phyloP scores from a whole-genome alignment of 169 alveolate species.

The Plasmodium coatneyi region DNA sequence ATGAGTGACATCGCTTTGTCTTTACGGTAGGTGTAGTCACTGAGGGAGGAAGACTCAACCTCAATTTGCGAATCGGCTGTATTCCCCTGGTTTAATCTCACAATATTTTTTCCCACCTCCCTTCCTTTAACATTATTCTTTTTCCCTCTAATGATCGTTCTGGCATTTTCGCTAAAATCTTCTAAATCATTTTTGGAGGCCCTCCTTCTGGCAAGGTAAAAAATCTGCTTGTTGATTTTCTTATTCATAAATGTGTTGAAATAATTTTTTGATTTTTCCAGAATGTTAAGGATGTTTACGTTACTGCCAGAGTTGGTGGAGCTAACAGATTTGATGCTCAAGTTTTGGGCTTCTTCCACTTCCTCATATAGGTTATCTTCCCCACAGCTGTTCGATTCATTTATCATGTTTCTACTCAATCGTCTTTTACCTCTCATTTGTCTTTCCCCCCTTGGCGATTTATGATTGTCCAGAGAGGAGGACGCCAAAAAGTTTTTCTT shows the following conservation, averaged over 20 bases:
- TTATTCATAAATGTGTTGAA: slow-evolving; percentile 49
- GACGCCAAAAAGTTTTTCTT: background rate
- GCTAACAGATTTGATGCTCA: slow-evolving; percentile 30
- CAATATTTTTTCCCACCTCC: background rate
- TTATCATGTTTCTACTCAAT: background rate
- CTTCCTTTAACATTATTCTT: background rate
- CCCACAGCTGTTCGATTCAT: background rate
- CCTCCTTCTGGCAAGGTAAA: slow-evolving; percentile 29
- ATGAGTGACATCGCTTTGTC: background rate
- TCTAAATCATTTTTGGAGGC: slow-evolving; percentile 5
- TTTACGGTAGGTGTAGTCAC: slow-evolving; percentile 9
- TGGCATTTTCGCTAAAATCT: slow-evolving; percentile 16
- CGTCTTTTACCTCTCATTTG: background rate
- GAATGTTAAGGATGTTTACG: slow-evolving; percentile 35
- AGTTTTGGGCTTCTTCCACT: slow-evolving; percentile 3
- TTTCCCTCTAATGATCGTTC: background rate
- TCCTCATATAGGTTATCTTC: background rate
- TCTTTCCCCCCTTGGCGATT: background rate
- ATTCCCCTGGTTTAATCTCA: background rate
- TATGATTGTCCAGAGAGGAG: background rate
- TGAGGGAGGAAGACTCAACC: background rate
- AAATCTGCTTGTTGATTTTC: slow-evolving; percentile 44
- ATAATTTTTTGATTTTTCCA: slow-evolving; percentile 17
- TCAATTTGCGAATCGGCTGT: background rate
- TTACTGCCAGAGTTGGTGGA: slow-evolving; percentile 40